Evolutionary conservation across 1,139 yeast species (phyloP).

Genomic region (Saccharomyces hybrid): DNA sequence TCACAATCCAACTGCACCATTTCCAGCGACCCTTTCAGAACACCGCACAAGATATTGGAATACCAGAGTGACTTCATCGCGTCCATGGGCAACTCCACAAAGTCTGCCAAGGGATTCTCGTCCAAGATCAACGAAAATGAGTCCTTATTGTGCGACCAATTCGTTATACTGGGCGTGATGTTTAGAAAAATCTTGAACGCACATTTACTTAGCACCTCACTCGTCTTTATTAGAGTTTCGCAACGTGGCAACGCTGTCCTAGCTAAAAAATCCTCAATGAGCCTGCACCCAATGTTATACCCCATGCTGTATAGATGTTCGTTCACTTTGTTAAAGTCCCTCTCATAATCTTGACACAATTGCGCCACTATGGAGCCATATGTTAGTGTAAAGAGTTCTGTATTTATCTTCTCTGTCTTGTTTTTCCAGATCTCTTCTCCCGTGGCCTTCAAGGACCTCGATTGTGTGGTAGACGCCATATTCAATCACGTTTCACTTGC

Average conservation of each 20-base stretch:
- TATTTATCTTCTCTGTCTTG: constrained; percentile 79
- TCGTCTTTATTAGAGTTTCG: constrained; percentile 71
- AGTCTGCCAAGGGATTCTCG: constrained; percentile 90
- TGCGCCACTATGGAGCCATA: constrained; percentile 96
- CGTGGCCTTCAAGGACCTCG: constrained; percentile 37
- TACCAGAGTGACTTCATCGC: constrained; percentile 81
- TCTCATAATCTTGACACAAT: constrained; percentile 71
- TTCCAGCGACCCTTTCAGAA: constrained; percentile 81
- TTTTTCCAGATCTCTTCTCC: constrained; percentile 95
- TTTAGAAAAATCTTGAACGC: constrained; percentile 89
- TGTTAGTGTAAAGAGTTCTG: constrained; percentile 85
- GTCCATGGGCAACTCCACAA: constrained; percentile 81
- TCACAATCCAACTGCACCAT: constrained; percentile 95
- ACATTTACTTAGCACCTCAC: constrained; percentile 74
- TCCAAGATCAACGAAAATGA: constrained; percentile 64
- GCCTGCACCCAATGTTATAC: constrained; percentile 81
- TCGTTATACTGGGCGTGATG: constrained; percentile 64
- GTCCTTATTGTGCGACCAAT: constrained; percentile 72
- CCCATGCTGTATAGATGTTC: constrained; percentile 88
- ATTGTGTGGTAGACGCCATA: constrained; percentile 8
- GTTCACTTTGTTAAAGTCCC: constrained; percentile 73
- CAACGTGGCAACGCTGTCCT: constrained; percentile 81
- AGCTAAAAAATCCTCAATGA: constrained; percentile 89
- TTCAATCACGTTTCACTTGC: not conserved
- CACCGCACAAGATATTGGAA: constrained; percentile 84